A percentile compares a stretch with the other conserved stretches of the same genome.
Evolutionary conservation across 1,139 yeast species (phyloP).

Genomic region (Taphrina deformans): DNA sequence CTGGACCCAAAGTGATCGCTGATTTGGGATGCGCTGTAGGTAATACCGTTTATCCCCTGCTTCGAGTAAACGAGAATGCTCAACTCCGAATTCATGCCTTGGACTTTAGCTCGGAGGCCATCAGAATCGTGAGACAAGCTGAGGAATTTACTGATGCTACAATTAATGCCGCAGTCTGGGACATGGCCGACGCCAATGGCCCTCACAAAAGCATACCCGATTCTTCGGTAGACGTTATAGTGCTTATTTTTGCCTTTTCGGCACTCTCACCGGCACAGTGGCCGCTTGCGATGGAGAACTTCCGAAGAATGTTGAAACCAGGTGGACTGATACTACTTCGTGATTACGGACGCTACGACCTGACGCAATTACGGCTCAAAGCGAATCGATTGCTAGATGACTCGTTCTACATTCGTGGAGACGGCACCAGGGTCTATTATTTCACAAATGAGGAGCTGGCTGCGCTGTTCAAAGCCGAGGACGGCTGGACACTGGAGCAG

Average conservation of each 20-base stretch:
- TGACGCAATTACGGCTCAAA: conserved; percentile 93
- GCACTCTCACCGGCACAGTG: conserved; percentile 93
- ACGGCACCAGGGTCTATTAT: conserved; percentile 95
- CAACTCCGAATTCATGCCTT: conserved; percentile 75
- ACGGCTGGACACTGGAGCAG: conserved; percentile 62
- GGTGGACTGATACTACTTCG: conserved; percentile 88
- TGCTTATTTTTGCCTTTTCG: conserved; percentile 89
- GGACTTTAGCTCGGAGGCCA: conserved; percentile 88
- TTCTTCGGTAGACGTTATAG: conserved; percentile 82
- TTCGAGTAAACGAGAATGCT: conserved; percentile 78
- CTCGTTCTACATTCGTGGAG: conserved; percentile 94
- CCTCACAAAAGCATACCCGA: conserved; percentile 77
- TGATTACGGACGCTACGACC: conserved; percentile 93
- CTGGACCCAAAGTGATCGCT: conserved; percentile 70
- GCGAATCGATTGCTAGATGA: conserved; percentile 84
- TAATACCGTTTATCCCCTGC: conserved; percentile 87
- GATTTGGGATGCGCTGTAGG: conserved; percentile 99
- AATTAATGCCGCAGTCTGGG: conserved; percentile 93
- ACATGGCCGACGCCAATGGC: conserved; percentile 75
- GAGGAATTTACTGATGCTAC: conserved; percentile 59
- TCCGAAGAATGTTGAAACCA: conserved; percentile 70
- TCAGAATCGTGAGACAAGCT: conserved; percentile 71
- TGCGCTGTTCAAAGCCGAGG: conserved; percentile 52
- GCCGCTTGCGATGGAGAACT: conserved; percentile 72
- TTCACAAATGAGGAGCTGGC: conserved; percentile 89